Evolutionary conservation across 106 monocot species (phyloP), one percentile per base, ranked within the genome.

Genomic region (Dendrobium huoshanense): DNA sequence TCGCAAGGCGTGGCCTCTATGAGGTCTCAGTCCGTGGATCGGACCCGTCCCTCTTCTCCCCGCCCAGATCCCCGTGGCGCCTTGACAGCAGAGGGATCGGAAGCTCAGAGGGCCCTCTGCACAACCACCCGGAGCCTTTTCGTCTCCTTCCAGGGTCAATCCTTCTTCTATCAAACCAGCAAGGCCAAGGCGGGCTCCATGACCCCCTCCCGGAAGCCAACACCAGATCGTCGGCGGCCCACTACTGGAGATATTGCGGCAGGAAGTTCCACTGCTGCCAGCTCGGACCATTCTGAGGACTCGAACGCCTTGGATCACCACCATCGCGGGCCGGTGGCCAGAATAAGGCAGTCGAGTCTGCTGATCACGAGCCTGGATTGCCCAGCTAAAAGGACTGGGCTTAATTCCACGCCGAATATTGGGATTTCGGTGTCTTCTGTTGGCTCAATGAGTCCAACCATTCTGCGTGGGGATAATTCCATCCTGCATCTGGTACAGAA

Each of bases 101-200:
- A 77, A 25, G 83, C 82, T 8, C 78, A 77, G 9, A 44, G 73
- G 10, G 41, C 64, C 17, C 54, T 80, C 31, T 78, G 73, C 73
- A 87, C 85, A 24, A 85, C 85, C 48, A 91, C 91, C 8, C 65
- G 96, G 48, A 88, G 89, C 79, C 89, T 94, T 7, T 89, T 92
- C 17, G 92, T 94, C n/a, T 88, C 92, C 54, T 92, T 97, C 75
- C 96, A 94, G 80, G 94, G 88, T 1, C 92, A 88, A 31, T 97
- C 96, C 73, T 97, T 92, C 88, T 94, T 92, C 88, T 92, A 92
- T 77, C 90, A 90, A 79, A 92, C 89, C 10, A 87, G 87, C 79
- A 86, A 88, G 76, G 86, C 87, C 56, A 51, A 88, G 1, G 44
- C 87, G 41, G 58, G 58, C 16, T 58, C 25, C 33, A 74, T 80